Conservation (phyloP, 768 basidiomycete genomes). For the Boletus fagicola region DNA sequence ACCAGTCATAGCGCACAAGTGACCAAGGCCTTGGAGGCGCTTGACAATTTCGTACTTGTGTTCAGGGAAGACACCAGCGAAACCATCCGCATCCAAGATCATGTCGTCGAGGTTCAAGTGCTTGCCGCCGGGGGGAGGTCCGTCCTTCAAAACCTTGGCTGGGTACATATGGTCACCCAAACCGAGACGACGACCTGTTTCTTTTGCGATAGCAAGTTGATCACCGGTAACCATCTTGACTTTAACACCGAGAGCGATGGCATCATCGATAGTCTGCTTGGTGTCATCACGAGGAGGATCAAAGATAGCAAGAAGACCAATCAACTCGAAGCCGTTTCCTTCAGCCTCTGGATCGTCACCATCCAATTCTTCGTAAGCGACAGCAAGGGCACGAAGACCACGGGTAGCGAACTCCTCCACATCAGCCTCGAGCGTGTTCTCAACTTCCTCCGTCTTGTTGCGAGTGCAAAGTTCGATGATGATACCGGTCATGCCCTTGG, state of each 20-base stretch:
- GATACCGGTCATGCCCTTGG: slow-evolving; percentile 99
- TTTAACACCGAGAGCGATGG: slow-evolving; percentile 90
- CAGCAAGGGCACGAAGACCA: slow-evolving; percentile 94
- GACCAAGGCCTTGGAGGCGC: slow-evolving; percentile 93
- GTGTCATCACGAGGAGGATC: slow-evolving; percentile 98
- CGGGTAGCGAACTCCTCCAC: slow-evolving; percentile 95
- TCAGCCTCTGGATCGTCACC: slow-evolving; percentile 79
- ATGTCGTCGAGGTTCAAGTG: slow-evolving; percentile 89
- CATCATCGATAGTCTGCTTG: slow-evolving; percentile 98
- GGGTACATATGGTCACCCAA: slow-evolving; percentile 99
- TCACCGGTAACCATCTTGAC: slow-evolving; percentile 99
- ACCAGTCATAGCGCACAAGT: slow-evolving; percentile 98
- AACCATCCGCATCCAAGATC: slow-evolving; percentile 99
- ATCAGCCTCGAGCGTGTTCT: slow-evolving; percentile 89
- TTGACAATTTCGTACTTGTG: slow-evolving; percentile 99
- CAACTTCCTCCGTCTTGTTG: slow-evolving; percentile 93
- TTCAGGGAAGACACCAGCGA: slow-evolving; percentile 98
- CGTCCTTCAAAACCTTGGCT: slow-evolving; percentile 98
- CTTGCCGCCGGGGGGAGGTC: slow-evolving; percentile 83
- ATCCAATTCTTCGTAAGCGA: slow-evolving; percentile 91
- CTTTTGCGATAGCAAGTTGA: slow-evolving; percentile 99
- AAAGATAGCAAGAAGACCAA: slow-evolving; percentile 96
- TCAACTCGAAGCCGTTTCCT: slow-evolving; percentile 96
- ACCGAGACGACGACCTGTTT: slow-evolving; percentile 96
- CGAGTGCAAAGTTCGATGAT: slow-evolving; percentile 97